Percentiles rank a stretch among this genome's conserved stretches.
Evolutionary conservation across 371 early-diverging fungal genomes (phyloP).

Genomic region (Rhizopus microsporus): DNA sequence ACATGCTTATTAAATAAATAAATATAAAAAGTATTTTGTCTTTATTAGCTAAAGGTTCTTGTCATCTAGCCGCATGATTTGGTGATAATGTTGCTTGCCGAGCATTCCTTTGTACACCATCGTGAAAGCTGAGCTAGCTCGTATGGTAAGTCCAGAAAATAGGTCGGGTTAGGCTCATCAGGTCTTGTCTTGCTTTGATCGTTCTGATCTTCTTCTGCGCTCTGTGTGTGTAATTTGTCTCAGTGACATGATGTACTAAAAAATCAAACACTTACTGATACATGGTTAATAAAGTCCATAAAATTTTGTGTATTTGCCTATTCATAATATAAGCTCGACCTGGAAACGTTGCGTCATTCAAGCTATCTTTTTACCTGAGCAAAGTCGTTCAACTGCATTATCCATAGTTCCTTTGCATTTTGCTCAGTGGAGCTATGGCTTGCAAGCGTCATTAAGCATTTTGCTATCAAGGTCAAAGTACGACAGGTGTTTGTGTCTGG

Average conservation of each 20-base stretch:
- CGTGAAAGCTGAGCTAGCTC: conserved; percentile 30
- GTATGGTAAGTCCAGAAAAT: conserved; percentile 30
- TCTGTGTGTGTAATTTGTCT: conserved; percentile 2
- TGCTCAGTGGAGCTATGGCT: conserved; percentile 65
- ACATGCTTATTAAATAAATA: conserved; percentile 3
- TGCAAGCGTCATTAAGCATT: conserved; percentile 78
- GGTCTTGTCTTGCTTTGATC: conserved; percentile 11
- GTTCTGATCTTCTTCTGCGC: not conserved
- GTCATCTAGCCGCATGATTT: conserved; percentile 17
- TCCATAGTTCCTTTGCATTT: conserved; percentile 79
- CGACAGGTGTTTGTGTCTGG: conserved; percentile 69
- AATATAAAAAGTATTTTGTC: conserved; percentile 5
- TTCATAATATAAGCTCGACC: conserved; percentile 3
- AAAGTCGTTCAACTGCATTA: conserved; percentile 68
- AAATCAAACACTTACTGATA: conserved; percentile 27
- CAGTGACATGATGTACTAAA: conserved; percentile 3
- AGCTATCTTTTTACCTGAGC: conserved; percentile 36
- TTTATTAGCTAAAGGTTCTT: conserved; percentile 9
- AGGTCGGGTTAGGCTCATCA: conserved; percentile 22
- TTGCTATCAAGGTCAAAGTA: conserved; percentile 78
- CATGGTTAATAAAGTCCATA: conserved; percentile 36
- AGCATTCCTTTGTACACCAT: conserved; percentile 21
- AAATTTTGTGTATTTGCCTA: conserved; percentile 37
- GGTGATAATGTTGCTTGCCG: conserved; percentile 15
- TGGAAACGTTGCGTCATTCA: not conserved